Base-by-base conservation (phyloP, 2,329 filamentous ascomycete species). In the Epichloe gansuensis region DNA sequence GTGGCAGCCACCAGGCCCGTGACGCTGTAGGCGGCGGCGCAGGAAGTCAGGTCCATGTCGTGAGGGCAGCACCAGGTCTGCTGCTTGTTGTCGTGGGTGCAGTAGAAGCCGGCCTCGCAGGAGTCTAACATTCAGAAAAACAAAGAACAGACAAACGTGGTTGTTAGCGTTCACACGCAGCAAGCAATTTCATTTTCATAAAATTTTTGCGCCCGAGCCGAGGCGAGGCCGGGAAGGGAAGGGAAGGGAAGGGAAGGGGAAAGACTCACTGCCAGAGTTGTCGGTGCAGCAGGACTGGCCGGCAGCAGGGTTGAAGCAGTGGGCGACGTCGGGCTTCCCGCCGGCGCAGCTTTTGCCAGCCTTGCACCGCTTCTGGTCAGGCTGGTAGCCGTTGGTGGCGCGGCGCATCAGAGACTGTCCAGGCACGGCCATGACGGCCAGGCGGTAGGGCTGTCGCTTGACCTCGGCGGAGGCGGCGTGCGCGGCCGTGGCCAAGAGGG, bases 1-100 rank as follows among this genome's bases (percentile, higher is more conserved):
- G 64, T 66, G 9, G 69, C 64, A 45, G 67, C 61, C 51, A 71
- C 63, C 27, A 73, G 70, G 48, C 71, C 71, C 49, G 70, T 66
- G 51, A 83, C 73, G 43, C 65, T 65, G 50, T 75, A 77, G 35
- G 72, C 70, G 50, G 68, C 65, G 52, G 80, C 80, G 65, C 81
- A 84, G 45, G 74, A 66, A 27, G 65, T 66, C 47, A 81, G 69
- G 55, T 73, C 69, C 71, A 77, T 70, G 55, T 68, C 71, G 43
- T 81, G 66, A 42, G 78, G 78, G 66, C 81, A 84, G 71, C 81
- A 84, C 70, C 76, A 76, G 36, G 80, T 82, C 52, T 72, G 67
- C 51, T 67, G 64, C 44, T 64, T 59, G 50, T 66, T 63, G 61
- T 81, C 74, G 57, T 74, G 69, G n/a, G 77, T 74, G 69, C 81